Base-by-base conservation (phyloP, 2,329 filamentous ascomycete species). In the Aspergillus chevalieri region DNA sequence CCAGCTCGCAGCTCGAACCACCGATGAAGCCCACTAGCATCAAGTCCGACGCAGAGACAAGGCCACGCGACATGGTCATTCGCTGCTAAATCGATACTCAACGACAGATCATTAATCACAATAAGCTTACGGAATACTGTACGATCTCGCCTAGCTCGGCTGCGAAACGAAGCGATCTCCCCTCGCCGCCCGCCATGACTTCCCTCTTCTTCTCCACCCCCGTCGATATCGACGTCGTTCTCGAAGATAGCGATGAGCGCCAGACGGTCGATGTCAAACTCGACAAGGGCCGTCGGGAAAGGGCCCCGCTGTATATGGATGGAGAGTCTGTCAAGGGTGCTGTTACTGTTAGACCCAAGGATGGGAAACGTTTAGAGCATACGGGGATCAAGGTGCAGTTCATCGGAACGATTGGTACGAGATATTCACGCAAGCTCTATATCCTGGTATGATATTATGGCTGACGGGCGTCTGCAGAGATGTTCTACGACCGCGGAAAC, bases 311-410 rank as follows among this genome's bases (percentile, higher is more conserved):
- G 55, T 98, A 95, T 71, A 91, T 95, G 79, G 93, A 98, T 68
- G 93, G 94, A 61, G 93, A 98, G 77, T 96, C 91, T 39, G 92
- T 98, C 66, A 96, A 95, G 78, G 93, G 92, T 64, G 87, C 87
- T 46, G 91, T 98, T 53, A 98, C 93, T 6, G 85, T 98, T 59
- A 79, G 93, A 59, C 93, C 93, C 45, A 98, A 98, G 74, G 93
- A 98, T 78, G 93, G 93, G 67, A 97, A 97, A 79, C 83, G 93
- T 54, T 78, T 98, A 65, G 93, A 98, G 73, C 93, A 98, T 72
- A 97, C 91, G 9, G 93, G 93, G 62, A 96, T 98, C 80, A 98
- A 98, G 75, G 92, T 98, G 63, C 93, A 98, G 70, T 98, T 98
- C 76, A 96, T 98, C 64, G 93, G 93, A 68, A 94, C 91, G 55